These are phyloP conservation scores for Physcomitrellopsis africana DNA, from an alignment of 225 moss, liverwort and hornwort species.

Conservation along the genomic window DNA sequence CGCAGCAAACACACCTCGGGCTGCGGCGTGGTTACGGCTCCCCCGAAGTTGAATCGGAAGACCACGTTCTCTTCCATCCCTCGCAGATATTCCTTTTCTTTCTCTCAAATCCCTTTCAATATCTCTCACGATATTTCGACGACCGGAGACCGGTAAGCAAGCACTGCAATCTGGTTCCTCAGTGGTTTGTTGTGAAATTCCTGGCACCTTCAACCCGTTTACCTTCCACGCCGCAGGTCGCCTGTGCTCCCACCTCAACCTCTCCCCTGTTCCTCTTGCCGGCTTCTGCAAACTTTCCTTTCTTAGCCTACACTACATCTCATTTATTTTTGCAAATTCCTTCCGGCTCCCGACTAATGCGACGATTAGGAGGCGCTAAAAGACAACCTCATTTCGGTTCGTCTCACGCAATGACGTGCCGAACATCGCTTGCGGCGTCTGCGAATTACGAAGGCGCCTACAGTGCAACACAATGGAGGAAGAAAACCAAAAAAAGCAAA, in stretches of 20 bases:
- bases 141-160: neutral
- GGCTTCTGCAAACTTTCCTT: neutral
- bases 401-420: too few relatives aligned
- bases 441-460: too few relatives aligned
- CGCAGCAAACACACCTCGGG: constrained; percentile 64
- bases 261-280: constrained; percentile 15
- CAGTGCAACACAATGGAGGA: too few relatives aligned
- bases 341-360: neutral
- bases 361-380: neutral
- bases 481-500: too few relatives aligned
- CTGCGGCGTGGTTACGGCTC: constrained; percentile 48
- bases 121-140: constrained; percentile 18
- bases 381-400: too few relatives aligned
- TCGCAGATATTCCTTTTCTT: neutral
- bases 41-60: constrained; percentile 62
- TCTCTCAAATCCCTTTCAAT: neutral
- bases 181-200: constrained; percentile 17
- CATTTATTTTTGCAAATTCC: constrained; percentile 3
- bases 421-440: too few relatives aligned
- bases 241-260: constrained; percentile 12
- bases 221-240: constrained; percentile 26
- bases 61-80: constrained; percentile 50
- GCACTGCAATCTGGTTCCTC: neutral
- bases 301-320: constrained; percentile 27
- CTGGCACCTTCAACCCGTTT: constrained; percentile 23